Evolutionary conservation across 1,284 basidiomycete species (phyloP).

Genomic region (Papiliotrema nemorosa): DNA sequence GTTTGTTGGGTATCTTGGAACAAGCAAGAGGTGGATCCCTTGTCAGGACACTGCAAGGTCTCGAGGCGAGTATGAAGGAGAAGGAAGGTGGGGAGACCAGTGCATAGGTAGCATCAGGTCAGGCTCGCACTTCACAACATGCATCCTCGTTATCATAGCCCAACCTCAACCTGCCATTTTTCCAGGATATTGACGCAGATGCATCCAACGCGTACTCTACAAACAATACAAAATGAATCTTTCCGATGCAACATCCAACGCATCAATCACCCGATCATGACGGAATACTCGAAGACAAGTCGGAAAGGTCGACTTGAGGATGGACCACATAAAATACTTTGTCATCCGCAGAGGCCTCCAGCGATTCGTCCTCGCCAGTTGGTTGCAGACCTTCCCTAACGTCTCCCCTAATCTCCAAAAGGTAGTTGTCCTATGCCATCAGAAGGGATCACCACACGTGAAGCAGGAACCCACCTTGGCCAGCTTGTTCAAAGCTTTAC

Average conservation of each 20-base stretch:
- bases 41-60: constrained; percentile 47
- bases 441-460: neutral
- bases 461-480: constrained; percentile 66
- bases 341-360: constrained; percentile 20
- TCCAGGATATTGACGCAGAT: no score
- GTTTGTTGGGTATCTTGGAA: constrained; percentile 39
- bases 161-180: no score
- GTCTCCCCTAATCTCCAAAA: constrained; percentile 77
- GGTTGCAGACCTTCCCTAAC: constrained; percentile 69
- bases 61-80: constrained; percentile 43
- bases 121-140: constrained; percentile 1
- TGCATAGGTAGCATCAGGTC: no score
- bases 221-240: no score
- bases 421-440: constrained; percentile 67
- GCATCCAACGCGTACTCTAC: no score
- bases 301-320: constrained; percentile 19
- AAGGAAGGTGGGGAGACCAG: constrained; percentile 9
- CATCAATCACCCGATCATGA: no score
- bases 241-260: no score
- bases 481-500: constrained; percentile 82
- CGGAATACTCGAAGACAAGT: neutral
- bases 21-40: constrained; percentile 46
- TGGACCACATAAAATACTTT: constrained; percentile 49
- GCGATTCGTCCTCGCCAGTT: constrained; percentile 47
- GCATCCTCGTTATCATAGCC: no score